Base-by-base conservation (phyloP, 495 filamentous ascomycete genomes). In the Penicillium atrosanguineum region DNA sequence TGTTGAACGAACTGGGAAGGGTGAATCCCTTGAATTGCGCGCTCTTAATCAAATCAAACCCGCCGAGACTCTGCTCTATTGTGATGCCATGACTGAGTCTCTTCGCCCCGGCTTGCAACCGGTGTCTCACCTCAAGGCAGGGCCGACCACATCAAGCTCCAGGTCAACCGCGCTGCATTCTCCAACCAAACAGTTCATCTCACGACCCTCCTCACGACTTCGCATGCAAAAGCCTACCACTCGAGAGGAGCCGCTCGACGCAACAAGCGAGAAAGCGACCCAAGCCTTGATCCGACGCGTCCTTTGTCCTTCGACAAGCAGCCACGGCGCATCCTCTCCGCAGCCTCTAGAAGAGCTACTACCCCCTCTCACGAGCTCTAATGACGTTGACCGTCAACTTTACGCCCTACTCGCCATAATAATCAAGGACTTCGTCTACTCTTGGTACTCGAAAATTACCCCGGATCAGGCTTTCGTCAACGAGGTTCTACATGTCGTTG, bases 391-490 rank as follows among this genome's bases (percentile, higher is more conserved):
- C 63, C 72, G 90, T 53, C 88, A 98, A 67, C 80, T 98, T 26
- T 98, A 97, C 64, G 94, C 90, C 12, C 78, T 97, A 23, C 80
- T 98, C 48, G 87, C 94, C 31, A 85, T 96, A 50, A 83, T 97
- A 55, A 79, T 95, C 46, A 83, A 87, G 61, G 93, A 96, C 56
- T 91, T 89, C 67, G 87, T 97, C 19, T 84, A 90, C 52, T 87
- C 84, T 49, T 98, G 94, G 94, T 98, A 98, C 71, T 79, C 77
- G 43, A 90, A 87, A 62, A 90, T 98, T 65, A 97, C 93, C 2
- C 81, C 91, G 4, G 95, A 98, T 67, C 87, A 91, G 52, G 77
- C 80, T 1, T 89, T 98, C 57, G 85, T 92, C 46, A 83, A 87
- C 60, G 95, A 97, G 70, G 81, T 96, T 40, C 78, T 97, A 29